These are phyloP conservation scores for Solidago caesia DNA, from an alignment of 129 eudicot genomes.

Conservation along the genomic window DNA sequence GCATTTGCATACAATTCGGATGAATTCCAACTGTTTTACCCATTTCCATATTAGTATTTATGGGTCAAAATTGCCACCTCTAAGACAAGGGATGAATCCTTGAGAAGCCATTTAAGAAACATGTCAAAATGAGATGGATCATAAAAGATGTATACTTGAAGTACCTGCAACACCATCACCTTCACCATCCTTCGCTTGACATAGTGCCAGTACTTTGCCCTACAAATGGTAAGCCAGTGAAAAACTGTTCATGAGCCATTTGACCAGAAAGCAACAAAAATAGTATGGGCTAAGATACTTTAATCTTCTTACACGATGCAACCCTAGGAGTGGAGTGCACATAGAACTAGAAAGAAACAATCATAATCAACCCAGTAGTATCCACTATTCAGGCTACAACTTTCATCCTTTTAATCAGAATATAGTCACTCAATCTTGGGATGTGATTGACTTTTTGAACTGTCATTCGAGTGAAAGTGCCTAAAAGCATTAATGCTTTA, in stretches of 20 bases:
- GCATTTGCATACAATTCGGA: not conserved
- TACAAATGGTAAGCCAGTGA: constrained; percentile 25
- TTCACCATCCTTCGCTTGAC: constrained; percentile 56
- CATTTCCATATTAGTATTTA: not conserved
- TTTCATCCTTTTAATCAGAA: not conserved
- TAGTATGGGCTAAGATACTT: not conserved
- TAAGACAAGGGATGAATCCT: not conserved
- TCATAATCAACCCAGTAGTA: not conserved
- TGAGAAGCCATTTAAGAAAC: not conserved
- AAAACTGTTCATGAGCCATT: constrained; percentile 5
- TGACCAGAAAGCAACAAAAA: constrained; percentile 12
- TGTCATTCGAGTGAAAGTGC: not conserved
- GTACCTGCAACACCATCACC: constrained; percentile 57
- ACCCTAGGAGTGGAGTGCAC: not conserved
- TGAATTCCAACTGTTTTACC: not conserved
- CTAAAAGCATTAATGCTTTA: not conserved
- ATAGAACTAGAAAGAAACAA: not conserved
- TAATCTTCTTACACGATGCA: not conserved
- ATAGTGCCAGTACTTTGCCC: constrained; percentile 77
- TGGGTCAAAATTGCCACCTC: not conserved
- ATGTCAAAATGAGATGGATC: constrained; percentile 18
- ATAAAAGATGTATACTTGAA: not conserved
- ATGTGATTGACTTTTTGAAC: constrained; percentile 3
- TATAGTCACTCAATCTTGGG: constrained; percentile 14
- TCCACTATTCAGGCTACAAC: not conserved